Conservation (phyloP, 1,284 basidiomycete genomes). For the Xerocomus minutiporus region DNA sequence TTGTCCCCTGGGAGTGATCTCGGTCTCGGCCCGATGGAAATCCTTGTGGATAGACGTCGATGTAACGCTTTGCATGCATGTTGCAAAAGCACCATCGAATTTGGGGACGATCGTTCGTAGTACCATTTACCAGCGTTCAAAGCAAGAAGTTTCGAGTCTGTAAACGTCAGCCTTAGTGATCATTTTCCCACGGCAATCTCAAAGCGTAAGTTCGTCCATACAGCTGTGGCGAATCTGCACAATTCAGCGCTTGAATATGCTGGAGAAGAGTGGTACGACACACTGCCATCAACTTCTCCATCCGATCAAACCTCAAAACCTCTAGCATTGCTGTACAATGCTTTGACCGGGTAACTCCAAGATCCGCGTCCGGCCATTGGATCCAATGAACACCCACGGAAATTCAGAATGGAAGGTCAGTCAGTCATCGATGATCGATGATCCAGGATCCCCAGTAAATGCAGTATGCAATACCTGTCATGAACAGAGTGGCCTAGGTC, state of each 20-base stretch:
- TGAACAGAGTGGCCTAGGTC: background rate
- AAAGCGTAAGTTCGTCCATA: background rate
- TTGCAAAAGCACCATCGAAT: background rate
- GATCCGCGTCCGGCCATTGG: background rate
- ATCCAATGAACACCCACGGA: background rate
- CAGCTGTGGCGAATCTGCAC: background rate
- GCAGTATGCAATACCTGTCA: background rate
- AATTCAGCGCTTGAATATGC: background rate
- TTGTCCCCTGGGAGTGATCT: background rate
- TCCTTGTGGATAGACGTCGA: background rate
- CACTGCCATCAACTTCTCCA: background rate
- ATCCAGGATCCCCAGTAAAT: background rate
- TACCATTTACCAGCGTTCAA: background rate
- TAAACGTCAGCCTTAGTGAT: background rate
- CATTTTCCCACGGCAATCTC: background rate
- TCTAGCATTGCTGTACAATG: background rate
- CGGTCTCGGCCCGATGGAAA: background rate
- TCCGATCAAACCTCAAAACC: background rate
- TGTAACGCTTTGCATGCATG: background rate
- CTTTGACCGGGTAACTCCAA: background rate
- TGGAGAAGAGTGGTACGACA: background rate
- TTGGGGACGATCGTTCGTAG: background rate
- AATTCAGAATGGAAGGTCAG: constrained; percentile 1
- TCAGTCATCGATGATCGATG: background rate
- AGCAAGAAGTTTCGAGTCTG: background rate